Percentiles rank a stretch among this genome's conserved stretches.
Conservation (phyloP, 805 yeast genomes). For the Suhomyces sp. region DNA sequence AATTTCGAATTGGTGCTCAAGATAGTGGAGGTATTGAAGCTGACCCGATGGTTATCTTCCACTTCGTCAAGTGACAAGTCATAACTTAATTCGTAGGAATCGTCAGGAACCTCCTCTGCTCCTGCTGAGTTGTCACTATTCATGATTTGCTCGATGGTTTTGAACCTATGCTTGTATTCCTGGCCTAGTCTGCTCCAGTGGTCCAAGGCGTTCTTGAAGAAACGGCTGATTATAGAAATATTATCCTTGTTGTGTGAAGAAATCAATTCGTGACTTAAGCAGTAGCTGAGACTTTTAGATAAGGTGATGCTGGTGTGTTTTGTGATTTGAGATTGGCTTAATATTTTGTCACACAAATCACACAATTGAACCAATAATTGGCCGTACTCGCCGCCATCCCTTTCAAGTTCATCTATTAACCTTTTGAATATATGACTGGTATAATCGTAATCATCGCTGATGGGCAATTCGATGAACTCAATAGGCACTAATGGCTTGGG, state of each 20-base stretch:
- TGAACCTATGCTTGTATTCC: constrained; percentile 11
- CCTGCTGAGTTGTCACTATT: constrained; percentile 1
- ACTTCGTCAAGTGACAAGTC: constrained; percentile 29
- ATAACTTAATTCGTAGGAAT: constrained; percentile 32
- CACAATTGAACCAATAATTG: constrained; percentile 46
- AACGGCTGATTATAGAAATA: constrained; percentile 50
- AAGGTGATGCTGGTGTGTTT: constrained; percentile 41
- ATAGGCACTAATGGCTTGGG: constrained; percentile 55
- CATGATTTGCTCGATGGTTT: constrained; percentile 14
- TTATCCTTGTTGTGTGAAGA: constrained; percentile 43
- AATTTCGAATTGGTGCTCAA: constrained; percentile 1
- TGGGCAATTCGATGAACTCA: constrained; percentile 48
- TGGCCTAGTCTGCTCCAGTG: constrained; percentile 41
- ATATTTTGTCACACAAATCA: constrained; percentile 33
- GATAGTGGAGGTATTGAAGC: constrained; percentile 14
- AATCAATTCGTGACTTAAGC: constrained; percentile 50
- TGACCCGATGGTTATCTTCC: constrained; percentile 10
- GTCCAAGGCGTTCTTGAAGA: constrained; percentile 50
- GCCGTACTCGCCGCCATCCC: constrained; percentile 7
- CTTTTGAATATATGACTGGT: constrained; percentile 34
- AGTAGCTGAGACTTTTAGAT: constrained; percentile 50
- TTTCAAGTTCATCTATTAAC: constrained; percentile 19
- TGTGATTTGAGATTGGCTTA: constrained; percentile 36
- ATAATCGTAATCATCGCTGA: constrained; percentile 47
- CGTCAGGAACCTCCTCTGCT: constrained; percentile 13